phyloP scores from a whole-genome alignment of 106 monocot species.

The Dendrobium huoshanense region DNA sequence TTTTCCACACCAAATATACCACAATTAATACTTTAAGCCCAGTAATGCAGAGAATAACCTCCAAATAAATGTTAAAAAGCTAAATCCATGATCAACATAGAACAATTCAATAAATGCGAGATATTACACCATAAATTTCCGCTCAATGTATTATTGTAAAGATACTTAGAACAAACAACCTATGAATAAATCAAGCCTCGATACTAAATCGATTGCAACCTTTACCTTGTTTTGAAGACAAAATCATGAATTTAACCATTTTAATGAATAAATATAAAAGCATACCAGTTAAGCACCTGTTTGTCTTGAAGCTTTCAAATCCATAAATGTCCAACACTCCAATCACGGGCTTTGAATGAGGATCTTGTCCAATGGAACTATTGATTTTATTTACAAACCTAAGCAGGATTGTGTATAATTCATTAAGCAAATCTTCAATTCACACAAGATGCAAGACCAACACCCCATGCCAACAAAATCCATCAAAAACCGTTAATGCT shows the following conservation, averaged over 20 bases:
- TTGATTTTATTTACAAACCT: conserved; percentile 61
- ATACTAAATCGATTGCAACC: background rate
- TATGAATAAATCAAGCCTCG: background rate
- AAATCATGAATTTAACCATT: conserved; percentile 3
- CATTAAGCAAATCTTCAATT: background rate
- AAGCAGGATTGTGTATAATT: conserved; percentile 1
- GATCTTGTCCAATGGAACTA: conserved; percentile 52
- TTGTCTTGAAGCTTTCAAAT: conserved; percentile 72
- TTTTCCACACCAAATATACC: background rate
- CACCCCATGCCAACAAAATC: background rate
- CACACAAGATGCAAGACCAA: background rate
- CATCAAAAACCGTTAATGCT: conserved; percentile 6
- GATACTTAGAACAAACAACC: background rate
- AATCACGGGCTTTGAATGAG: conserved; percentile 35
- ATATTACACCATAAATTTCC: background rate
- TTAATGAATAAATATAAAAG: conserved; percentile 22
- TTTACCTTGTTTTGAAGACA: background rate
- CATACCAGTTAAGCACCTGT: conserved; percentile 72
- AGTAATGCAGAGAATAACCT: background rate
- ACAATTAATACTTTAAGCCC: background rate
- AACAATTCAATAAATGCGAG: background rate
- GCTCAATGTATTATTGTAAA: too few species aligned
- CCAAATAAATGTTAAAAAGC: background rate
- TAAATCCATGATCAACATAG: background rate
- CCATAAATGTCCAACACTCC: conserved; percentile 60